phyloP scores from a whole-genome alignment of 2,329 filamentous ascomycete species.

The Paraphoma chrysanthemicola region DNA sequence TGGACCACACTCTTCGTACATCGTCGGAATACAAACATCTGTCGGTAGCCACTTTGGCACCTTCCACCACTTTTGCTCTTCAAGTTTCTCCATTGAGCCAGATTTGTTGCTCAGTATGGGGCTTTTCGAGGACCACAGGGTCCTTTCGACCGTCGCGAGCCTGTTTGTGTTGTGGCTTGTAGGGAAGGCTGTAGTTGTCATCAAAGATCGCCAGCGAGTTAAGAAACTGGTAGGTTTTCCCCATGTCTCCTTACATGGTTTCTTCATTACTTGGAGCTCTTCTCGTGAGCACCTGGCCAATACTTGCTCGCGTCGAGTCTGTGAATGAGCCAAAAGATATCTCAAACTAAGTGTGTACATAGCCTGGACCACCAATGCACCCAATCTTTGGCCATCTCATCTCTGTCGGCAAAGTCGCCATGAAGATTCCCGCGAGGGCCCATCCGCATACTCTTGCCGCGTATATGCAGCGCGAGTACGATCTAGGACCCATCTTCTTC shows the following conservation, averaged over 20 bases:
- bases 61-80: too few species aligned
- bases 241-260: too few species aligned
- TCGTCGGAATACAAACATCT: too few species aligned
- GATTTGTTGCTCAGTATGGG: constrained; percentile 12
- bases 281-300: too few species aligned
- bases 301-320: too few species aligned
- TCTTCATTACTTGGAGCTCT: too few species aligned
- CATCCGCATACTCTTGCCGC: constrained; percentile 40
- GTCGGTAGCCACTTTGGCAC: too few species aligned
- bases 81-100: too few species aligned
- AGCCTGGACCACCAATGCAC: constrained; percentile 48
- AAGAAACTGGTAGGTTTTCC: constrained; percentile 13
- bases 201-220: constrained; percentile 9
- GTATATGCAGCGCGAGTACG: constrained; percentile 33
- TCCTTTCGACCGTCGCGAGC: constrained; percentile 8
- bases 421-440: constrained; percentile 39
- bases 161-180: constrained; percentile 12
- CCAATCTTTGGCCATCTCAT: constrained; percentile 46
- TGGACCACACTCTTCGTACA: too few species aligned
- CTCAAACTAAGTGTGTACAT: too few species aligned
- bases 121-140: constrained; percentile 13
- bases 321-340: too few species aligned
- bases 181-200: constrained; percentile 1
- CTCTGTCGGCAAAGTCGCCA: constrained; percentile 40
- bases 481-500: constrained; percentile 48